Percentiles rank a stretch among this genome's conserved stretches.
These are phyloP conservation scores for Verticillium klebahnii DNA, from an alignment of 2,329 filamentous ascomycete species.

Conservation along the genomic window DNA sequence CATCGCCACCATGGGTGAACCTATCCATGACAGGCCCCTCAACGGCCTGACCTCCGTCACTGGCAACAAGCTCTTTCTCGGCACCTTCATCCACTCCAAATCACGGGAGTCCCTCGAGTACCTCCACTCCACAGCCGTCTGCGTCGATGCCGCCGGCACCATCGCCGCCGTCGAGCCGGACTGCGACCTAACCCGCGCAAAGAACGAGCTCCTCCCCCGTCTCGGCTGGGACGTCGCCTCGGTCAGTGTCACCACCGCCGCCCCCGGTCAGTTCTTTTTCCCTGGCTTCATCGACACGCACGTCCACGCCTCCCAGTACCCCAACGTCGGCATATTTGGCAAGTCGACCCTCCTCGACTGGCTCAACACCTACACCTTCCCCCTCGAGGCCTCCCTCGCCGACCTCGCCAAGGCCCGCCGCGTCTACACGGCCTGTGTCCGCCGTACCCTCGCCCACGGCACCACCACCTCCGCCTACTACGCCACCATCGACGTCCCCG, in stretches of 20 bases:
- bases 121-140: slow-evolving; percentile 44
- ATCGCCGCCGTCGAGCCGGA: slow-evolving; percentile 44
- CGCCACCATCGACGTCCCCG: slow-evolving; percentile 78
- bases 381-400: slow-evolving; percentile 74
- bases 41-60: neutral
- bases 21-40: neutral
- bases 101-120: slow-evolving; percentile 43
- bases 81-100: slow-evolving; percentile 52
- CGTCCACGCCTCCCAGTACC: slow-evolving; percentile 91
- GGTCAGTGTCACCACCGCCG: slow-evolving; percentile 29
- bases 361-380: slow-evolving; percentile 93
- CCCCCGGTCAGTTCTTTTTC: slow-evolving; percentile 68
- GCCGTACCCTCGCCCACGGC: slow-evolving; percentile 78
- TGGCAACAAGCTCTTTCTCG: slow-evolving; percentile 43
- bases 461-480: slow-evolving; percentile 96
- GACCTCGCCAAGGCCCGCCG: slow-evolving; percentile 56
- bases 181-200: slow-evolving; percentile 23
- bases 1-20: neutral
- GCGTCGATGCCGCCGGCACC: slow-evolving; percentile 42
- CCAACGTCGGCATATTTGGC: slow-evolving; percentile 90
- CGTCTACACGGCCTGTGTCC: slow-evolving; percentile 75
- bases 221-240: slow-evolving; percentile 40
- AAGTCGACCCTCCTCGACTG: slow-evolving; percentile 90
- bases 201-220: slow-evolving; percentile 27
- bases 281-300: slow-evolving; percentile 90